Conservation (phyloP, 2,329 filamentous ascomycete genomes). For the Penicillium sp. region DNA sequence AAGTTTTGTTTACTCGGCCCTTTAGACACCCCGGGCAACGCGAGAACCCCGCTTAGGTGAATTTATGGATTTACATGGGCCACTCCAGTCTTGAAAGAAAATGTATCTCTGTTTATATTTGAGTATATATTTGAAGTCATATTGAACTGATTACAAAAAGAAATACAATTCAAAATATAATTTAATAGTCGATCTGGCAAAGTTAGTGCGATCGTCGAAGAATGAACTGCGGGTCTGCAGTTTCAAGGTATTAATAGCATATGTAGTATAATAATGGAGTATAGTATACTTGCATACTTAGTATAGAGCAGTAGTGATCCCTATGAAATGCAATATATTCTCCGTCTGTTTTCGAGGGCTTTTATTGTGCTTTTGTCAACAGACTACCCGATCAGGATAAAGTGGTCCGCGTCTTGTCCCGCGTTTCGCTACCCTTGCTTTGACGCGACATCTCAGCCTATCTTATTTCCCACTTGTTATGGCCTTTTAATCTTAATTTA, state of each 20-base stretch:
- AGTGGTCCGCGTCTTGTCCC: constrained; percentile 33
- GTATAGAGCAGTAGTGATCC: neutral
- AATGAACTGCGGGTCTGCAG: constrained; percentile 5
- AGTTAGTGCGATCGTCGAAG: neutral
- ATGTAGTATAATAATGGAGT: neutral
- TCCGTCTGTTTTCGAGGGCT: neutral
- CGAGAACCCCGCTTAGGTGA: constrained; percentile 3
- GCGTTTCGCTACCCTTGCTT: constrained; percentile 24
- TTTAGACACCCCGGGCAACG: constrained; percentile 10
- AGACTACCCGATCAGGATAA: constrained; percentile 38
- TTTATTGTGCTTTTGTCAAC: constrained; percentile 20
- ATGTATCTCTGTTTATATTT: neutral
- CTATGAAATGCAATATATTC: neutral
- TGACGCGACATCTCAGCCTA: constrained; percentile 19
- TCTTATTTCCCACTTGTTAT: constrained; percentile 13
- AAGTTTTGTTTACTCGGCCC: constrained; percentile 5
- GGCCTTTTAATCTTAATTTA: neutral
- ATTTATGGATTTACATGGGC: neutral
- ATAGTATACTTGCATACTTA: neutral
- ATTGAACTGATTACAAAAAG: neutral
- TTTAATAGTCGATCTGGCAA: neutral
- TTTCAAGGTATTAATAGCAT: constrained; percentile 1
- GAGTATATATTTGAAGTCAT: neutral
- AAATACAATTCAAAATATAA: neutral
- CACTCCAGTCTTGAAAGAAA: neutral